Conservation (phyloP, 2,329 filamentous ascomycete genomes). For the Fusarium sambucinum region DNA sequence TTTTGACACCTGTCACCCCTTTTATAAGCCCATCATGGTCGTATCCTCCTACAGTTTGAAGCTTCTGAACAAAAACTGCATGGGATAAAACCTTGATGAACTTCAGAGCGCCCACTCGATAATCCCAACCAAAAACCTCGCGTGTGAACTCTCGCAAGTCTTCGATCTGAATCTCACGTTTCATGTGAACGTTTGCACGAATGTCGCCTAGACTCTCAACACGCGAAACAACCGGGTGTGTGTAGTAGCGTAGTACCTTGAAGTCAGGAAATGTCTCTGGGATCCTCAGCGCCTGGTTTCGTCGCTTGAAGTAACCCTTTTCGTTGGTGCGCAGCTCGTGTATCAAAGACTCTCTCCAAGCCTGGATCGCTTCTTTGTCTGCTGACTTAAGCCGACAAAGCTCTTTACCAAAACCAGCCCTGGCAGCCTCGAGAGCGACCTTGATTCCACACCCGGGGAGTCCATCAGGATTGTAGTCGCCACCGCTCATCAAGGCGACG, state of each 20-base stretch:
- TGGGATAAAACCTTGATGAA: slow-evolving; percentile 85
- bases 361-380: slow-evolving; percentile 69
- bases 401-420: slow-evolving; percentile 84
- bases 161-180: slow-evolving; percentile 48
- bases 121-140: slow-evolving; percentile 89
- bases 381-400: slow-evolving; percentile 74
- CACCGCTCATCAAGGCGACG: slow-evolving; percentile 93
- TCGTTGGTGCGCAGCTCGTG: slow-evolving; percentile 88
- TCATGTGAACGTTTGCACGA: slow-evolving; percentile 43
- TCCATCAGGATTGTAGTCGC: slow-evolving; percentile 91
- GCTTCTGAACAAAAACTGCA: slow-evolving; percentile 74
- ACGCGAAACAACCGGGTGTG: slow-evolving; percentile 84
- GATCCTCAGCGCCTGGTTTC: slow-evolving; percentile 78
- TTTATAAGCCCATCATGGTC: slow-evolving; percentile 66
- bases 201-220: slow-evolving; percentile 57
- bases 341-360: slow-evolving; percentile 79
- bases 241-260: slow-evolving; percentile 87
- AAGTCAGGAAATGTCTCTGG: slow-evolving; percentile 84
- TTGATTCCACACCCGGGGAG: slow-evolving; percentile 90
- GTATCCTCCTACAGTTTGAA: slow-evolving; percentile 49
- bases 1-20: slow-evolving; percentile 74
- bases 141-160: slow-evolving; percentile 79
- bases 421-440: slow-evolving; percentile 88
- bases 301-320: slow-evolving; percentile 80
- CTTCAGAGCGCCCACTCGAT: slow-evolving; percentile 82